Evolutionary conservation across 2,329 filamentous ascomycete species (phyloP), one percentile per base, ranked within the genome.

Genomic region (Verticillium longisporum): DNA sequence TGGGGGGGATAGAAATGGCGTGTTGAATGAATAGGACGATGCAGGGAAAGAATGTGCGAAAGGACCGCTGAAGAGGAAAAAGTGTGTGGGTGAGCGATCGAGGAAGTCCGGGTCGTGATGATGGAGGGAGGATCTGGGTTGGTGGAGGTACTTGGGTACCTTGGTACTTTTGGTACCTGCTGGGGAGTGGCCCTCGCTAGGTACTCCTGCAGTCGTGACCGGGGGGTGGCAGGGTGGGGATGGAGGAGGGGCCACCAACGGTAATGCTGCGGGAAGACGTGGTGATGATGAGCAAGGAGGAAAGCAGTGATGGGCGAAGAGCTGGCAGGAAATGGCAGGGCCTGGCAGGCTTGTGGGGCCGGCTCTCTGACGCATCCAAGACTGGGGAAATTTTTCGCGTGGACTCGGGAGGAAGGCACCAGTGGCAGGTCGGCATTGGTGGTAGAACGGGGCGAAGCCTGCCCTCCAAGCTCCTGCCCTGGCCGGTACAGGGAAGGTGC

Each of bases 1-100:
- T n/a, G n/a, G n/a, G n/a, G 68, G 64, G 66, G 69, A 4, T 26
- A 60, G 58, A 60, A 58, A 57, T 33, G 62, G 61, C 62, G 63
- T 64, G 57, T 57, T 62, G 62, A 55, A 61, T 65, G 57, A 60
- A 57, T 63, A 68, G 59, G 62, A 62, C 55, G 55, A 34, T 56
- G 55, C n/a, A 56, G 38, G 56, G 56, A 58, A 58, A 58, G 56
- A 58, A 50, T 45, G 56, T 58, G 56, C 56, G 56, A 41, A 58
- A 21, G 56, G 41, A 31, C 37, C 56, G 56, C 56, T 58, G 56
- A 41, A 58, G 56, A 58, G 31, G 37, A 58, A 59, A 50, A 50
- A 50, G 45, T 50, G 45, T 50, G 45, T 50, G 45, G 45, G 45
- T 50, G 45, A 50, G 45, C 45, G 13, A 26, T 50, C 45, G 45